Conservation (phyloP, 441 rosid genomes). For the Syzygium malaccense region DNA sequence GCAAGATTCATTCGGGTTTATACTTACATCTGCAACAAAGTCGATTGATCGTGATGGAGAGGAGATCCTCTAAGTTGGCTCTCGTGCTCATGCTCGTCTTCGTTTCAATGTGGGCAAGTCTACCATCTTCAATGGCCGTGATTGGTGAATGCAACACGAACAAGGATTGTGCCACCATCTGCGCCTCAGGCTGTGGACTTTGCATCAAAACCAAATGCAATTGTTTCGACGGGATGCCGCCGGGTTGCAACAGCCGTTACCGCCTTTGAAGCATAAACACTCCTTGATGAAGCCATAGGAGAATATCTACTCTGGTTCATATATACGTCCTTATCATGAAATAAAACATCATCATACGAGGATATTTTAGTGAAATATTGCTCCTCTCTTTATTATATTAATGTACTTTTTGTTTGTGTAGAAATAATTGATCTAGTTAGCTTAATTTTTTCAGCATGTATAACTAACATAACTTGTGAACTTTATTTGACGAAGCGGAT, state of each 20-base stretch:
- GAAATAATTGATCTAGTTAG: not conserved
- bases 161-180: not conserved
- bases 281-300: not conserved
- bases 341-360: not conserved
- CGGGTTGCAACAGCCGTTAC: not conserved
- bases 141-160: not conserved
- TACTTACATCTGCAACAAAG: not conserved
- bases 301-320: not conserved
- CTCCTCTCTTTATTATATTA: not conserved
- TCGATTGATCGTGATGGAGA: not conserved
- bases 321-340: not conserved
- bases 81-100: not conserved
- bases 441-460: not conserved
- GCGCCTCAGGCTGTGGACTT: not conserved
- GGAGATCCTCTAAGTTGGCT: not conserved
- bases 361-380: not conserved
- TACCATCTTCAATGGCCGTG: not conserved
- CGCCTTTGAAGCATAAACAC: not conserved
- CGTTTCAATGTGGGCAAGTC: not conserved
- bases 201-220: not conserved
- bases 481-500: not conserved
- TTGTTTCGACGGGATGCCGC: not conserved
- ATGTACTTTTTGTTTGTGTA: not conserved
- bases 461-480: not conserved
- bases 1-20: not conserved